Conservation (phyloP, 495 filamentous ascomycete species). For the Aspergillus sparsus region DNA sequence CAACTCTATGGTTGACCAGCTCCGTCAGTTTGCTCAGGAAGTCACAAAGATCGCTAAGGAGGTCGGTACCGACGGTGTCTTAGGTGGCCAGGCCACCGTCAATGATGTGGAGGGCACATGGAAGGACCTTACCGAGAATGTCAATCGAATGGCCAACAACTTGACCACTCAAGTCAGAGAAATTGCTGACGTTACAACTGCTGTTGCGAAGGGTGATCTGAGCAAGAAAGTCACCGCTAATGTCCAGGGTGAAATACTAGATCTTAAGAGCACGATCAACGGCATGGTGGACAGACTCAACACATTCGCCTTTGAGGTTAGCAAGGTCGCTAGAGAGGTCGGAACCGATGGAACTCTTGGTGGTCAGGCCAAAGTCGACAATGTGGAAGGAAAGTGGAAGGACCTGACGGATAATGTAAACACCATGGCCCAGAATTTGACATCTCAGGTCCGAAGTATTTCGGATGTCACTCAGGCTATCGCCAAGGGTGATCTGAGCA, state of each 20-base stretch:
- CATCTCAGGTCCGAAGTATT: constrained; percentile 91
- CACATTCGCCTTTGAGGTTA: constrained; percentile 97
- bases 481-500: constrained; percentile 89
- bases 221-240: constrained; percentile 96
- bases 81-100: constrained; percentile 94
- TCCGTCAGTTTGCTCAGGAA: constrained; percentile 95
- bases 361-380: constrained; percentile 93
- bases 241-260: constrained; percentile 92
- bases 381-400: constrained; percentile 99
- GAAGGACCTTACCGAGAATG: constrained; percentile 95
- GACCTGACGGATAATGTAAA: constrained; percentile 90
- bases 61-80: constrained; percentile 92
- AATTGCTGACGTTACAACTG: constrained; percentile 96
- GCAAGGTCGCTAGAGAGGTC: constrained; percentile 97
- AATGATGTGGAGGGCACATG: constrained; percentile 98
- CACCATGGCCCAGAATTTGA: constrained; percentile 94
- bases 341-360: constrained; percentile 95
- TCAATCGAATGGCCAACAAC: constrained; percentile 99
- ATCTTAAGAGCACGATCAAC: constrained; percentile 97
- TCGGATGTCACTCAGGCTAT: constrained; percentile 97
- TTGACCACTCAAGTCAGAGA: constrained; percentile 97
- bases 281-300: constrained; percentile 98
- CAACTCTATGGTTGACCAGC: constrained; percentile 98
- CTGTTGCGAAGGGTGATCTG: constrained; percentile 91
- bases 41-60: constrained; percentile 97